These are phyloP conservation scores for Xerocomus potaroensis DNA, from an alignment of 768 basidiomycete species.

Conservation along the genomic window DNA sequence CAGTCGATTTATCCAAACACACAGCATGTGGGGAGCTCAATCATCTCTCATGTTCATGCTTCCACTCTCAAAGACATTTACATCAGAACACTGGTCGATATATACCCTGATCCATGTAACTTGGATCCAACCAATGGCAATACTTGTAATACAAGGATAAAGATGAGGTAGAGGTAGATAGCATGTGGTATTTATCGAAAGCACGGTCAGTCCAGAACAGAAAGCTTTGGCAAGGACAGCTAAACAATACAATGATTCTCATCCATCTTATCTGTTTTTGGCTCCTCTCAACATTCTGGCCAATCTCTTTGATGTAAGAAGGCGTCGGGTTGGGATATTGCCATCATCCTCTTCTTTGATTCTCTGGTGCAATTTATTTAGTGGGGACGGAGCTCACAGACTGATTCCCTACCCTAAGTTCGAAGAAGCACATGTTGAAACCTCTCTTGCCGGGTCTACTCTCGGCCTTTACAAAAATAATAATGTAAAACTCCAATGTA, in stretches of 20 bases:
- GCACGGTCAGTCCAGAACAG: constrained; percentile 7
- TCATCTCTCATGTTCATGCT: constrained; percentile 9
- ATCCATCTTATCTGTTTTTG: not conserved
- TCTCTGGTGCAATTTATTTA: constrained; percentile 16
- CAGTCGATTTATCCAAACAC: not conserved
- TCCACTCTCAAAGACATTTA: constrained; percentile 12
- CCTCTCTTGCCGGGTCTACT: constrained; percentile 17
- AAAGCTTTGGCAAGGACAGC: not conserved
- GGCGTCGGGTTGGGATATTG: constrained; percentile 20
- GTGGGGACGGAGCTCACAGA: not conserved
- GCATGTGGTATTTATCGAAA: not conserved
- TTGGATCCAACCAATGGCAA: constrained; percentile 1
- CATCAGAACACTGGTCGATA: constrained; percentile 10
- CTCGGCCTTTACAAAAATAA: constrained; percentile 15
- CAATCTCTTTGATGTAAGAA: constrained; percentile 10
- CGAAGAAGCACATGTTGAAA: constrained; percentile 28
- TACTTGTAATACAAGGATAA: not conserved
- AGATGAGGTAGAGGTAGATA: not conserved
- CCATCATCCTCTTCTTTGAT: constrained; percentile 18
- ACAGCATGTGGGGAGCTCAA: constrained; percentile 5
- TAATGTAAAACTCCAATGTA: not conserved
- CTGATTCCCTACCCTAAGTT: constrained; percentile 18
- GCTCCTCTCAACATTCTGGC: constrained; percentile 7
- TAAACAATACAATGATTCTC: not conserved
- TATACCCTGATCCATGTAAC: constrained; percentile 13